These are phyloP conservation scores for Tolypocladium amazonense DNA, from an alignment of 2,329 filamentous ascomycete species.

Conservation along the genomic window DNA sequence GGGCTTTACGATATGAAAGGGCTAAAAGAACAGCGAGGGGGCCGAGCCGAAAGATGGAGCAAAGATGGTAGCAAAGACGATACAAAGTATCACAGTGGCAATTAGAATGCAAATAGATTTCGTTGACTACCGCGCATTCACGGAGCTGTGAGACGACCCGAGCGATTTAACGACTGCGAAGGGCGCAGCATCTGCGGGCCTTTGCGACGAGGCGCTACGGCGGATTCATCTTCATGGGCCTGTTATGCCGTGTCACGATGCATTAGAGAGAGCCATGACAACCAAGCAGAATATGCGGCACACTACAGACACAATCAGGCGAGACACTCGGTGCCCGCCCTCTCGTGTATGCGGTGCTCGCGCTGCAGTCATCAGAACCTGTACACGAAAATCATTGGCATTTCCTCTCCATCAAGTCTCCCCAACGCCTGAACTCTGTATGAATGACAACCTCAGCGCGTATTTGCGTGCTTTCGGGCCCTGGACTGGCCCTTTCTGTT, in stretches of 20 bases:
- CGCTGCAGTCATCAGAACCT: neutral
- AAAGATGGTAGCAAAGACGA: neutral
- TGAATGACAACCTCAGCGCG: constrained; percentile 1
- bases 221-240: neutral
- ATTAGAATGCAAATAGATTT: neutral
- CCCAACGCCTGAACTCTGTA: constrained; percentile 16
- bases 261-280: neutral
- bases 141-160: neutral
- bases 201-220: neutral
- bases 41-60: neutral
- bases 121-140: neutral
- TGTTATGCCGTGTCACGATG: neutral
- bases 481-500: neutral
- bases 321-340: neutral
- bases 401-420: constrained; percentile 11
- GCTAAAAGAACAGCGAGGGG: neutral
- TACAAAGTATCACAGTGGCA: neutral
- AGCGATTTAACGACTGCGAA: neutral
- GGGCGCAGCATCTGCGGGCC: neutral
- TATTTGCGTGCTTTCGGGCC: neutral
- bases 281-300: neutral
- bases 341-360: neutral
- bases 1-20: neutral
- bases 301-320: neutral
- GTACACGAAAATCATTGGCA: neutral